Percentiles rank a stretch among this genome's conserved stretches.
Conservation (phyloP, 768 basidiomycete species). For the Amanita exitialis region DNA sequence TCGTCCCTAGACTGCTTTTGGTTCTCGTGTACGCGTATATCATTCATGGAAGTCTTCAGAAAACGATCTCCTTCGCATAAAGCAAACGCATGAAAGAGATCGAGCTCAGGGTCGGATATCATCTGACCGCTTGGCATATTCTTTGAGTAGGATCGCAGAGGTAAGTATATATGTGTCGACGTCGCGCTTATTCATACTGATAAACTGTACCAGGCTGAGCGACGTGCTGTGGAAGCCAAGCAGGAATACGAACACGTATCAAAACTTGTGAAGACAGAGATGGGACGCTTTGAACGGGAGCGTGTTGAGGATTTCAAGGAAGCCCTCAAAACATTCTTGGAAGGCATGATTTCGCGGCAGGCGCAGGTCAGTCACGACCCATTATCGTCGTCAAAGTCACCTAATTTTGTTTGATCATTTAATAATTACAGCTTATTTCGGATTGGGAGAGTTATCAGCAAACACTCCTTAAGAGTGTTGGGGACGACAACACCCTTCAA, state of each 20-base stretch:
- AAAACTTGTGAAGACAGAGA: conserved; percentile 81
- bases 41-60: conserved; percentile 77
- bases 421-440: conserved; percentile 47
- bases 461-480: conserved; percentile 32
- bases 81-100: conserved; percentile 72
- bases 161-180: conserved; percentile 26
- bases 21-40: conserved; percentile 76
- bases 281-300: conserved; percentile 87
- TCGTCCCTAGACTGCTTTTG: conserved; percentile 65
- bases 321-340: conserved; percentile 72
- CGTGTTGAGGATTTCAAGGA: conserved; percentile 89
- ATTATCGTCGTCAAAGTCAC: not conserved
- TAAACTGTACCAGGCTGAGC: conserved; percentile 54
- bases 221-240: conserved; percentile 72
- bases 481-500: conserved; percentile 12
- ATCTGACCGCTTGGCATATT: conserved; percentile 59
- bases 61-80: conserved; percentile 58
- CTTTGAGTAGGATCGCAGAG: conserved; percentile 76
- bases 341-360: conserved; percentile 80
- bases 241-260: conserved; percentile 87
- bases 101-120: conserved; percentile 67
- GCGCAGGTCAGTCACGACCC: conserved; percentile 44
- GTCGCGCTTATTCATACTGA: not conserved
- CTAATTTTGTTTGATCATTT: not conserved
- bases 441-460: conserved; percentile 82